Percentiles rank a stretch among this genome's conserved stretches.
Conservation (phyloP, 1,284 basidiomycete genomes). For the Mycosarcoma maydis region DNA sequence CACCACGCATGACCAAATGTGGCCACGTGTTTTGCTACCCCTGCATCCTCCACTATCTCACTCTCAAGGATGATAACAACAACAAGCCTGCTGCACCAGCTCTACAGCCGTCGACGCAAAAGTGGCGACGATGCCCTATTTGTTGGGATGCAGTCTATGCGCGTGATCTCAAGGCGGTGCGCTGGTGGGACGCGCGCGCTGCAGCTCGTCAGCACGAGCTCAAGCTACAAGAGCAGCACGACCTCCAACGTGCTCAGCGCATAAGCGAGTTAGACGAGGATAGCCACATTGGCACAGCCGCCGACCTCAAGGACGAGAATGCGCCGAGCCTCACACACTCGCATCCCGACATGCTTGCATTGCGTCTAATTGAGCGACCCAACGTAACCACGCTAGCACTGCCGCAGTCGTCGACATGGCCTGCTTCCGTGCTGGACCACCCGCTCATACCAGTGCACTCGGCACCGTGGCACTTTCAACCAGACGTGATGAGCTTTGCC, state of each 20-base stretch:
- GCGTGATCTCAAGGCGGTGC: constrained; percentile 90
- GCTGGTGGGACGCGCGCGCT: constrained; percentile 68
- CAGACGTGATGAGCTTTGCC: constrained; percentile 86
- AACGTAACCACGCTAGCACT: constrained; percentile 95
- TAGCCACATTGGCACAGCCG: background rate
- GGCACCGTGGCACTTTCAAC: constrained; percentile 94
- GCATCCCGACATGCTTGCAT: constrained; percentile 72
- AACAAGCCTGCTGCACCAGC: constrained; percentile 11
- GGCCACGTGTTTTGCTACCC: constrained; percentile 78
- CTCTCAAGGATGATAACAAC: constrained; percentile 28
- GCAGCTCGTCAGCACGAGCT: constrained; percentile 38
- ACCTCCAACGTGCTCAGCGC: constrained; percentile 18
- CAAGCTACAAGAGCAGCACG: constrained; percentile 29
- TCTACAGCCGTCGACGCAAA: constrained; percentile 32
- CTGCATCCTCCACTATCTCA: constrained; percentile 78
- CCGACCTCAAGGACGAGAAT: constrained; percentile 6
- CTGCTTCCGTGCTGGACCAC: constrained; percentile 65
- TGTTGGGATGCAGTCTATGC: constrained; percentile 93
- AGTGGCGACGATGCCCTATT: constrained; percentile 78
- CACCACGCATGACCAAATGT: constrained; percentile 95
- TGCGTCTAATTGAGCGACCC: constrained; percentile 91
- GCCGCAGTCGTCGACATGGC: constrained; percentile 90
- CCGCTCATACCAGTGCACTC: constrained; percentile 84
- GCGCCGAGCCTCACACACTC: constrained; percentile 28
- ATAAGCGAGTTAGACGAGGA: constrained; percentile 26